Conservation (phyloP, 306 rosid genomes). For the Sicyos edulis region DNA sequence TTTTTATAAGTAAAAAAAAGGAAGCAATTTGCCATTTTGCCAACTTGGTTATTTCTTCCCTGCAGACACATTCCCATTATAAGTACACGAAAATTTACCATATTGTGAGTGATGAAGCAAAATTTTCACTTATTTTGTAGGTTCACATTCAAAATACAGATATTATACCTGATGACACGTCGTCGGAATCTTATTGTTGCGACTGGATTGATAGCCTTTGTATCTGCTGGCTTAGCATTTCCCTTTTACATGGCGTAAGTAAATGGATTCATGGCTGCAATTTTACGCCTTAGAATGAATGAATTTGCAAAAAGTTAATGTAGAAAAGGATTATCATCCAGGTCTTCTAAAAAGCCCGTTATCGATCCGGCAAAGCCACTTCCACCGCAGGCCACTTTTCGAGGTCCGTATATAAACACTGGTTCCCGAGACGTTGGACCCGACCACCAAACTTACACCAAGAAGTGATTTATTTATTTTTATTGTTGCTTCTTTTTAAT, state of each 20-base stretch:
- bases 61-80: background rate
- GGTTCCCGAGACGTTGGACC: conserved; percentile 91
- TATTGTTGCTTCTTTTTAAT: background rate
- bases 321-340: conserved; percentile 20
- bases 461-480: conserved; percentile 46
- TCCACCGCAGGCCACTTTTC: conserved; percentile 87
- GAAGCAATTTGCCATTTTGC: background rate
- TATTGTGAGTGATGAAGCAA: background rate
- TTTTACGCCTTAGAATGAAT: conserved; percentile 11
- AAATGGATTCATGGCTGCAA: background rate
- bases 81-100: background rate
- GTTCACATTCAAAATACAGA: background rate
- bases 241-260: conserved; percentile 99
- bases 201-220: conserved; percentile 57
- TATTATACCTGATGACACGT: conserved; percentile 37
- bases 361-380: conserved; percentile 78
- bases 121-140: conserved; percentile 22
- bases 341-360: conserved; percentile 75
- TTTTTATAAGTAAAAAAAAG: background rate
- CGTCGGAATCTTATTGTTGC: conserved; percentile 63
- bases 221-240: conserved; percentile 73
- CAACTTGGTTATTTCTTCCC: background rate
- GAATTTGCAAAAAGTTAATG: conserved; percentile 4
- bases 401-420: conserved; percentile 94
- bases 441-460: conserved; percentile 42